Conservation (phyloP, 164 flowering plant genomes). For the Vitis vinifera region DNA sequence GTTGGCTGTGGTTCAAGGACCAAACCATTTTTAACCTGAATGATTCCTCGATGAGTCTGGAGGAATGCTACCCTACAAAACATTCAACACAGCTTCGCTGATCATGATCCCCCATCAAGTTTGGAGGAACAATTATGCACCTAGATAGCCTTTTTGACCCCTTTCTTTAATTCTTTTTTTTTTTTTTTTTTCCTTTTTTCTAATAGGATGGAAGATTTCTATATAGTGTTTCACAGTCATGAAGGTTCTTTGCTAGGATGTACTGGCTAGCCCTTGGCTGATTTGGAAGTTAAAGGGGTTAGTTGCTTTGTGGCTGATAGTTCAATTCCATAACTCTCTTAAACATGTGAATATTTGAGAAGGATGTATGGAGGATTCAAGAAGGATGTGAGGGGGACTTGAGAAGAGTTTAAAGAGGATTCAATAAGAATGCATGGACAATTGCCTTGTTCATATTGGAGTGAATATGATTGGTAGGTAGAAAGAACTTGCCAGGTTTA, state of each 20-base stretch:
- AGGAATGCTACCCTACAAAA: too few relatives aligned
- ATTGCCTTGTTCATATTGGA: conserved; percentile 9
- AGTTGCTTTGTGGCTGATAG: conserved; percentile 10
- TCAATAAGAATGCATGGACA: background rate
- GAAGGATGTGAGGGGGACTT: conserved; percentile 11
- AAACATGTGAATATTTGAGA: conserved; percentile 1
- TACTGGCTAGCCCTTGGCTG: conserved; percentile 7
- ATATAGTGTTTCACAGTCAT: conserved; percentile 3
- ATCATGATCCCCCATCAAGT: too few relatives aligned
- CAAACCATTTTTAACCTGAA: too few relatives aligned
- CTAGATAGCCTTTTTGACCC: too few relatives aligned
- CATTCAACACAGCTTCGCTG: too few relatives aligned
- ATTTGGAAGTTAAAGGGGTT: conserved; percentile 8
- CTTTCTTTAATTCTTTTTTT: too few relatives aligned
- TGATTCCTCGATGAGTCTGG: too few relatives aligned
- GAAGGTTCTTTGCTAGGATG: conserved; percentile 6
- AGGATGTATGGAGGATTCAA: conserved; percentile 4
- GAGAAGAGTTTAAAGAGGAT: background rate
- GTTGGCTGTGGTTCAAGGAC: too few relatives aligned
- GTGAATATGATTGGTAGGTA: conserved; percentile 15
- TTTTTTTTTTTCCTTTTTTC: background rate
- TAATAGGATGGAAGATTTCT: conserved; percentile 12
- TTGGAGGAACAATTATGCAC: too few relatives aligned
- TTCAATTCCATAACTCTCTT: background rate
- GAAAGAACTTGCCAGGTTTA: conserved; percentile 16